Evolutionary conservation across 1,139 yeast genomes (phyloP).

Genomic region (Protomyces inundatus): DNA sequence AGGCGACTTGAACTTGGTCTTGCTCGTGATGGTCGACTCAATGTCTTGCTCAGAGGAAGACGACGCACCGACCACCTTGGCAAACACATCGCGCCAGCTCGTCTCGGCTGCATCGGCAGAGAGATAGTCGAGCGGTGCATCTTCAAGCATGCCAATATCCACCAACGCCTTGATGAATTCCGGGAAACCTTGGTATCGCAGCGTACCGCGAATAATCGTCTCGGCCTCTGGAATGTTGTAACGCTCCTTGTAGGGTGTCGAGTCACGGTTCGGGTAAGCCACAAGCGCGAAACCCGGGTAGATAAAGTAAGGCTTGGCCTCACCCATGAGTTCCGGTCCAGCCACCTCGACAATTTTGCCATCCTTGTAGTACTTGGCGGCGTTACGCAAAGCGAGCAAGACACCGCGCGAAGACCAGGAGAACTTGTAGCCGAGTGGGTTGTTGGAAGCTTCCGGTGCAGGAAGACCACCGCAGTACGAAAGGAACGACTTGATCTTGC

Average conservation of each 20-base stretch:
- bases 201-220: constrained; percentile 92
- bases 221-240: constrained; percentile 96
- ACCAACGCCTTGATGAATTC: constrained; percentile 93
- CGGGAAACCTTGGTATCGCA: constrained; percentile 98
- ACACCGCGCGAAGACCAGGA: constrained; percentile 99
- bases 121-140: constrained; percentile 60
- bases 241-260: constrained; percentile 85
- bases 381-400: constrained; percentile 85
- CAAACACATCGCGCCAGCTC: constrained; percentile 83
- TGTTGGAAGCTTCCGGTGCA: constrained; percentile 94
- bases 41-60: constrained; percentile 69
- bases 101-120: constrained; percentile 44
- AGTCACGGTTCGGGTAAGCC: constrained; percentile 96
- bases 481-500: constrained; percentile 87
- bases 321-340: constrained; percentile 89
- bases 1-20: constrained; percentile 73
- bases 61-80: constrained; percentile 65
- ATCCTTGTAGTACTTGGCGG: constrained; percentile 82
- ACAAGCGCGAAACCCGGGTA: constrained; percentile 94
- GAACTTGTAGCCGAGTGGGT: constrained; percentile 97
- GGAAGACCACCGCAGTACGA: constrained; percentile 99
- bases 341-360: constrained; percentile 74
- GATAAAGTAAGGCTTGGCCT: constrained; percentile 91
- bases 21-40: constrained; percentile 64
- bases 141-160: constrained; percentile 86